Base-by-base conservation (phyloP, 305 asterid genomes). In the Fraxinus platypoda region DNA sequence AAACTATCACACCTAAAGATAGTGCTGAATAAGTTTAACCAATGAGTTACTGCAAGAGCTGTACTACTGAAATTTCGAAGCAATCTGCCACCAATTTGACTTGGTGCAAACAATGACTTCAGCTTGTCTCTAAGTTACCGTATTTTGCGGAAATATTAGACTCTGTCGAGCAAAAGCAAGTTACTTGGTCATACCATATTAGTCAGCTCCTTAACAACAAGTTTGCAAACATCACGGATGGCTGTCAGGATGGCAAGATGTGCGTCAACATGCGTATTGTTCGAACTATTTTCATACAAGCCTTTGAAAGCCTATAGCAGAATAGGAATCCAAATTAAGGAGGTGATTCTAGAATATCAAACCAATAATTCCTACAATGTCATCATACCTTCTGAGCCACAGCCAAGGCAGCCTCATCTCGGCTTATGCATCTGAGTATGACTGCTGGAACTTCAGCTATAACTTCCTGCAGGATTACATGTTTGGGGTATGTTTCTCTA, bases 371-470 rank as follows among this genome's bases (percentile, higher is more conserved):
- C 38, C 76, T 26, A 9, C 62, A 76, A 78, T 83, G 80, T 78
- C 37, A 73, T 49, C 81, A 49, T 7, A 96, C 99, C 97, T 92
- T 95, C 84, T 97, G 98, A 84, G 98, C 98, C 81, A 97, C 97
- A 74, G 98, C 99, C 85, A 92, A 82, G 83, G 99, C 98, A 80
- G 98, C 98, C 91, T 95, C 97, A 78, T 97, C 99, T 83, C 98
- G 94, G 87, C 95, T 94, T 84, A 95, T 86, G 83, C 98, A 95
- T 87, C 94, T 93, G 76, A 95, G 91, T 78, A 97, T 87, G 81
- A 97, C 92, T 41, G 93, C 91, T 30, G 98, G 98, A 88, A 97
- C 99, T 91, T 97, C 99, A 70, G 95, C 93, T 85, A 95, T 83
- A 83, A 91, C 88, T 46, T 91, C 97, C 99, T 96, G 89, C 49